A percentile compares a stretch with the other conserved stretches of the same genome.
These are phyloP conservation scores for Boletales sp. DNA, from an alignment of 768 basidiomycete genomes.

Conservation along the genomic window DNA sequence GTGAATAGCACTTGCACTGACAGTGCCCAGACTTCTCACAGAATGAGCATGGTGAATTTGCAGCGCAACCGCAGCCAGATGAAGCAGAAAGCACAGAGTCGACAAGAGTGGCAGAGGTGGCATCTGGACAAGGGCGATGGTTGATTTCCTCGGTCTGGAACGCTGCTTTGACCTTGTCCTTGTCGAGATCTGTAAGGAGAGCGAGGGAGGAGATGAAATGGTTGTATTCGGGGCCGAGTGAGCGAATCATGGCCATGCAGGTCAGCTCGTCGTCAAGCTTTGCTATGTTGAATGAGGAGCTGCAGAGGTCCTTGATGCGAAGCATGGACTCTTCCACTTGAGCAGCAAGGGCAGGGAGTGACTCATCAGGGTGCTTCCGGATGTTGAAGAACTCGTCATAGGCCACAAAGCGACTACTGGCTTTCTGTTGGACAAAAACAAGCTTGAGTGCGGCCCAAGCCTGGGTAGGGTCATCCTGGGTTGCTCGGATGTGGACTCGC, in stretches of 20 bases:
- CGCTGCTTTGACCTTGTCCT: constrained; percentile 3
- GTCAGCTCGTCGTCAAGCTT: constrained; percentile 3
- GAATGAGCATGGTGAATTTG: not conserved
- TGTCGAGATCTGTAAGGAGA: constrained; percentile 4
- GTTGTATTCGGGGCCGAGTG: constrained; percentile 4
- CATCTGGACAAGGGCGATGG: not conserved
- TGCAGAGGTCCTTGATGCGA: constrained; percentile 6
- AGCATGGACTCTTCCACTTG: constrained; percentile 1
- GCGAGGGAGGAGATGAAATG: constrained; percentile 11
- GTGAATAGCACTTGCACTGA: not conserved
- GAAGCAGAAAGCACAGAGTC: not conserved
- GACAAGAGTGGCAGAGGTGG: not conserved
- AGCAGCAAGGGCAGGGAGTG: constrained; percentile 1
- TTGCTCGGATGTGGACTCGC: not conserved
- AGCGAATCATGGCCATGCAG: constrained; percentile 9
- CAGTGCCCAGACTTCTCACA: constrained; percentile 2
- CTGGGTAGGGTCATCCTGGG: not conserved
- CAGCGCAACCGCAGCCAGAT: not conserved
- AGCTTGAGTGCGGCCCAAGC: not conserved
- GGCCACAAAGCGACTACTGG: constrained; percentile 2
- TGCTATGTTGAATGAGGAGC: not conserved
- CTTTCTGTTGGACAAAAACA: constrained; percentile 3
- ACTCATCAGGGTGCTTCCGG: constrained; percentile 2
- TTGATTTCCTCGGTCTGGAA: constrained; percentile 5
- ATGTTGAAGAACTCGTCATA: constrained; percentile 10